Evolutionary conservation across 2,329 filamentous ascomycete genomes (phyloP).

Genomic region (Trichoderma atroviride): DNA sequence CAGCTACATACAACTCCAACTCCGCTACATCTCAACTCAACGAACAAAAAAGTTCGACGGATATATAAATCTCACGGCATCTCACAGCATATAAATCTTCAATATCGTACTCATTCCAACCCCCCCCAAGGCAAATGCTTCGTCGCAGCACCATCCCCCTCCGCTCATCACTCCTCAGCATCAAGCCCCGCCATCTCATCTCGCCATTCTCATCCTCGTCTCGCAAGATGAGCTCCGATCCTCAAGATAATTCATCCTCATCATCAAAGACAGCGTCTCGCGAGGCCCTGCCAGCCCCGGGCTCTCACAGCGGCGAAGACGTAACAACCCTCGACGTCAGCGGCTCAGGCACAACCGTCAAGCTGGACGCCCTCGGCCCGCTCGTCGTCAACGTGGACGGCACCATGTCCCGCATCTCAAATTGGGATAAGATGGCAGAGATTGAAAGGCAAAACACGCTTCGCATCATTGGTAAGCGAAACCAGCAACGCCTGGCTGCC

Average conservation of each 20-base stretch:
- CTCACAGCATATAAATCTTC: not conserved
- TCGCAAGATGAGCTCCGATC: constrained; percentile 12
- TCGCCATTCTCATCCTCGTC: constrained; percentile 9
- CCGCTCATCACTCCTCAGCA: not conserved
- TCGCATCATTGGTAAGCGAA: constrained; percentile 68
- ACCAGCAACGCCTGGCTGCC: constrained; percentile 62
- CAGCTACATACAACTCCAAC: not conserved
- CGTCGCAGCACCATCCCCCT: constrained; percentile 15
- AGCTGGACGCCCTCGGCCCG: constrained; percentile 70
- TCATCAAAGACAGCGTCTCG: constrained; percentile 5
- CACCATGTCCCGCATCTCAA: constrained; percentile 68
- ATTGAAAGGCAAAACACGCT: constrained; percentile 69
- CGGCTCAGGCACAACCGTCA: constrained; percentile 46
- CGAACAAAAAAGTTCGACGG: not conserved
- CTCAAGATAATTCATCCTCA: not conserved
- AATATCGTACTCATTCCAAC: no score
- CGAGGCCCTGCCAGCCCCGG: constrained; percentile 36
- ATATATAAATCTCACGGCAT: not conserved
- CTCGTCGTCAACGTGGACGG: constrained; percentile 75
- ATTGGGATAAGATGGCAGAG: constrained; percentile 73
- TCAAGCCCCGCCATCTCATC: not conserved
- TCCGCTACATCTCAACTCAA: not conserved
- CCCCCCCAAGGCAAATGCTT: constrained; percentile 10
- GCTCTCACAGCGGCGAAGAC: constrained; percentile 17
- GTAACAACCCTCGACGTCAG: constrained; percentile 40